Evolutionary conservation across 805 yeast genomes (phyloP).

Genomic region (Yamadazyma ubonensis): DNA sequence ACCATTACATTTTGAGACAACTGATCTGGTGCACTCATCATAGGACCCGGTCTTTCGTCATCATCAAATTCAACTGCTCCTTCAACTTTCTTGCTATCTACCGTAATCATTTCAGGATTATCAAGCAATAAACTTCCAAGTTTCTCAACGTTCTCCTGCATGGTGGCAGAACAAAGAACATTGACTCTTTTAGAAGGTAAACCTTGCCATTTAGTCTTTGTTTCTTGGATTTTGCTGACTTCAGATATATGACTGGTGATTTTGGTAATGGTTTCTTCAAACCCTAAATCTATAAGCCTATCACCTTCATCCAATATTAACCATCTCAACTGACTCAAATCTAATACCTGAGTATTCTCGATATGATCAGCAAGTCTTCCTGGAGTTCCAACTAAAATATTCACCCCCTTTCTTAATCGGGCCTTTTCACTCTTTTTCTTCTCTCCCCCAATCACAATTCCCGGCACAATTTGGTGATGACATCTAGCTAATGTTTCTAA

Average conservation of each 20-base stretch:
- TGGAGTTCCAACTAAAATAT: constrained; percentile 95
- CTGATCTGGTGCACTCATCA: constrained; percentile 79
- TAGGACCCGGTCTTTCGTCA: constrained; percentile 12
- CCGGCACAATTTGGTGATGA: constrained; percentile 90
- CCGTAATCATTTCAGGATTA: constrained; percentile 68
- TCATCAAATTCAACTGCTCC: constrained; percentile 32
- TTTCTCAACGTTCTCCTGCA: constrained; percentile 74
- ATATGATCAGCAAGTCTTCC: constrained; percentile 95
- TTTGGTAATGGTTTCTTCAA: constrained; percentile 85
- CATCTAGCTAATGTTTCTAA: constrained; percentile 69
- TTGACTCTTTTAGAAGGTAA: constrained; percentile 74
- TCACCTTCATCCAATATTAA: constrained; percentile 97
- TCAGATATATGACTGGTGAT: constrained; percentile 62
- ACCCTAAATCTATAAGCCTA: constrained; percentile 90
- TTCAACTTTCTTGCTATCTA: constrained; percentile 23
- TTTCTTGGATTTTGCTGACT: constrained; percentile 37
- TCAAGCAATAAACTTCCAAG: constrained; percentile 76
- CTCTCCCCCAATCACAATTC: constrained; percentile 97
- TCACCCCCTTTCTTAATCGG: constrained; percentile 90
- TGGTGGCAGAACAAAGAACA: constrained; percentile 91
- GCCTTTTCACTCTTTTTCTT: constrained; percentile 97
- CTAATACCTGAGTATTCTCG: constrained; percentile 78
- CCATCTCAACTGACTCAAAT: constrained; percentile 73
- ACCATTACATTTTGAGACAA: constrained; percentile 74
- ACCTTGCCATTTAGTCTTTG: constrained; percentile 43